Evolutionary conservation across 352 stramenopile genomes (phyloP).

Genomic region (Globisporangium parvum): DNA sequence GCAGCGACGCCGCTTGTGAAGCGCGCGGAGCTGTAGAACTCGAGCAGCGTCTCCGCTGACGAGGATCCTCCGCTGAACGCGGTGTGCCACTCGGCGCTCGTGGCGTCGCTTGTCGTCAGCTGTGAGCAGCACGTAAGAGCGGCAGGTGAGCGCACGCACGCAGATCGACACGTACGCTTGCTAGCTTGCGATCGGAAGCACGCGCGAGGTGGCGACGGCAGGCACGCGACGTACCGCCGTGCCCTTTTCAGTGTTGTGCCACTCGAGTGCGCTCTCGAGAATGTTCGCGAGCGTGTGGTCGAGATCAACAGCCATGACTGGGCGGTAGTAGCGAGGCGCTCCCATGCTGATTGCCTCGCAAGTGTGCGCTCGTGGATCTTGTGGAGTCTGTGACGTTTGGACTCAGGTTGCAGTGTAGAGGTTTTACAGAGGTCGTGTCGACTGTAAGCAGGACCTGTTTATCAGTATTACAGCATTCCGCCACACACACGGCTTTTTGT

Average conservation of each 20-base stretch:
- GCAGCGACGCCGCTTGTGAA: constrained; percentile 33
- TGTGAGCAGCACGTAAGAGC: constrained; percentile 1
- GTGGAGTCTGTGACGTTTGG: not conserved
- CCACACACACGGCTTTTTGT: too few relatives aligned
- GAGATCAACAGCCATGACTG: constrained; percentile 52
- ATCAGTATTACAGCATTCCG: too few relatives aligned
- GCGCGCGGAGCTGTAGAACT: constrained; percentile 48
- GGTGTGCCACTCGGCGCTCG: constrained; percentile 24
- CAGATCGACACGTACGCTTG: not conserved
- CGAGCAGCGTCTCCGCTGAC: constrained; percentile 21
- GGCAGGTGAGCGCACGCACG: not conserved
- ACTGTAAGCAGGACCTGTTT: too few relatives aligned
- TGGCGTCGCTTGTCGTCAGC: constrained; percentile 16
- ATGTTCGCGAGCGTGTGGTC: constrained; percentile 58
- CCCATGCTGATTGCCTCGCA: not conserved
- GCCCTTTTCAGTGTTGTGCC: constrained; percentile 42
- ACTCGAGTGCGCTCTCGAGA: constrained; percentile 33
- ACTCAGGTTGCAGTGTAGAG: too few relatives aligned
- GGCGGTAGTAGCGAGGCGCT: constrained; percentile 11
- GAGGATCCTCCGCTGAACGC: constrained; percentile 14
- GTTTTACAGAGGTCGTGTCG: too few relatives aligned
- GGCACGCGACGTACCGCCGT: constrained; percentile 20
- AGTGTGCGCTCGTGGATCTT: not conserved
- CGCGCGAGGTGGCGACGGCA: not conserved
- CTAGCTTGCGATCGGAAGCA: not conserved